Base-by-base conservation (phyloP, 306 rosid genomes). In the Trifolium pratense region DNA sequence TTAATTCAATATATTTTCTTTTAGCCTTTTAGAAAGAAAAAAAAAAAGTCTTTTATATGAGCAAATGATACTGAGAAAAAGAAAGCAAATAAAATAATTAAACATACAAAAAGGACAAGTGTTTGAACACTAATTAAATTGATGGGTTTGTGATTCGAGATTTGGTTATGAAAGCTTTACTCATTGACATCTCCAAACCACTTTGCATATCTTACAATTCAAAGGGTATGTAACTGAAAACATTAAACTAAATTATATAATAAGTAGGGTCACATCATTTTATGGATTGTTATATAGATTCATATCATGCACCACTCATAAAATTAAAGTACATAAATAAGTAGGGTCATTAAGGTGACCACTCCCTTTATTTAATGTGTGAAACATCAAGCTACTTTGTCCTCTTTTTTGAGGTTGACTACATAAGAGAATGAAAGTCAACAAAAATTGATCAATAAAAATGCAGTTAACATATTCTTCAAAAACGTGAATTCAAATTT, bases 301-400 rank as follows among this genome's bases (percentile, higher is more conserved):
- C 36, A 9, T 78, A 64, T 65, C 74, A 48, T 68, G 31, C 14
- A 68, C 26, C 61, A 49, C n/a, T 11, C 73, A 29, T 48, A 31
- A 9, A 46, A 16, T 29, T 68, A 31, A 48, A 48, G 4, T 37
- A 49, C 18, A 64, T 29, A 31, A 70, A 70, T 62, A 7, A 70
- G 76, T 48, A 70, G 71, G 75, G 71, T 20, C 76, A 63, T 70
- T 52, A 17, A 4, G 62, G 20, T 57, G 56, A 69, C 16, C 67
- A 14, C 14, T 3, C 65, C 16, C 52, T 76, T 48, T 18, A 59
- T 76, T 48, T 18, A 59, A 57, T 75, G 17, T 36, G 61, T 39
- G 49, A 55, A 66, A 75, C 58, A 65, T 66, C 74, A 46, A 76
- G 15, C 31, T 36, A 12, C 32, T 25, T 46, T 56, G 49, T 52